Percentiles rank a stretch among this genome's conserved stretches.
Conservation (phyloP, 768 basidiomycete species). For the Rhizopogon vinicolor region DNA sequence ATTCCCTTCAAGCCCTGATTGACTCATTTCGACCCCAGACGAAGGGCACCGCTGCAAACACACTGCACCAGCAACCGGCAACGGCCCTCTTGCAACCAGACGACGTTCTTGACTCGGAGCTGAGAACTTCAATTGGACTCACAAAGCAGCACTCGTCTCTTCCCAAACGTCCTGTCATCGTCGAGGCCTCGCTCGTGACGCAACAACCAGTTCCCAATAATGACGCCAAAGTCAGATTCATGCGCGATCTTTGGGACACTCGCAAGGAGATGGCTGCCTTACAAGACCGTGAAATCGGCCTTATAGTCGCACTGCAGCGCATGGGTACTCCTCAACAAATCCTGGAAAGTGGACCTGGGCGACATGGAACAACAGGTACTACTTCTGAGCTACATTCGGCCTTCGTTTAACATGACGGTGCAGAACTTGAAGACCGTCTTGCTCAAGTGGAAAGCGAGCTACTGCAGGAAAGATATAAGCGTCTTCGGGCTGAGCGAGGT, state of each 20-base stretch:
- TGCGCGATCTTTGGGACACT: slow-evolving; percentile 24
- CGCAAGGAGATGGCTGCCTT: slow-evolving; percentile 18
- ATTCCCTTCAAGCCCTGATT: too few species aligned
- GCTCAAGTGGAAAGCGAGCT: slow-evolving; percentile 30
- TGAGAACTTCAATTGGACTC: too few species aligned
- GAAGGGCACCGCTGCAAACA: too few species aligned
- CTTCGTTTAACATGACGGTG: not conserved
- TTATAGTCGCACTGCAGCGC: slow-evolving; percentile 17
- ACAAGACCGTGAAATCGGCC: slow-evolving; percentile 16
- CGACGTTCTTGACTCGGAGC: too few species aligned
- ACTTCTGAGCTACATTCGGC: not conserved
- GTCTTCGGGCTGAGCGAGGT: slow-evolving; percentile 39
- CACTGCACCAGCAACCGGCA: too few species aligned
- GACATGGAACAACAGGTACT: too few species aligned
- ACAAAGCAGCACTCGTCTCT: too few species aligned
- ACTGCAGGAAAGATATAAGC: slow-evolving; percentile 28
- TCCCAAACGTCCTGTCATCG: not conserved
- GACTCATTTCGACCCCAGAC: too few species aligned
- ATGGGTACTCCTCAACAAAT: slow-evolving; percentile 7
- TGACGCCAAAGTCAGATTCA: slow-evolving; percentile 7
- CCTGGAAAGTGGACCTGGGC: too few species aligned
- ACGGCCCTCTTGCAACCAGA: too few species aligned
- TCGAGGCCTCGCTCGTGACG: not conserved
- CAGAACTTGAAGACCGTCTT: slow-evolving; percentile 23
- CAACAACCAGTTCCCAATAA: too few species aligned